These are phyloP conservation scores for Salix caprea DNA, from an alignment of 345 rosid genomes.

Conservation along the genomic window DNA sequence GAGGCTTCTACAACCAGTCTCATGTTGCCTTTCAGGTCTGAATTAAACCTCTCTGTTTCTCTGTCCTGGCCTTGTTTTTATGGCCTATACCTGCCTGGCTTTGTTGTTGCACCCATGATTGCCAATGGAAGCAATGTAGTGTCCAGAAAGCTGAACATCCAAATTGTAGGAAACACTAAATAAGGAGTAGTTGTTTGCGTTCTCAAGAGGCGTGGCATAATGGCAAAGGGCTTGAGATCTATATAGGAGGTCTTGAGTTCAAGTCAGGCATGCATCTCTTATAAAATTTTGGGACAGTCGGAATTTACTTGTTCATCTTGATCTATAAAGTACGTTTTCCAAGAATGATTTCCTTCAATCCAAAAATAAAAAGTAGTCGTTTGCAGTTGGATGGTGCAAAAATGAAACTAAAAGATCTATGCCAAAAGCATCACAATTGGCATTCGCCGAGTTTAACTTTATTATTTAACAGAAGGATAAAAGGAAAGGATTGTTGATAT, in stretches of 20 bases:
- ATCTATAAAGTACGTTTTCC: no score
- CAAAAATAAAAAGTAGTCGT: no score
- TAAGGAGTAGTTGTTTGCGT: neutral
- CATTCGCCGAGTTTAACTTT: neutral
- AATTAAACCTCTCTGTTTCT: neutral
- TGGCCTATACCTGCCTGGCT: neutral
- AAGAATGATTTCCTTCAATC: no score
- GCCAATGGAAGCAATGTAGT: no score
- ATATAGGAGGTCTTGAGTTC: no score
- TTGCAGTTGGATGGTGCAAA: neutral
- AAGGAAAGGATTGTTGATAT: no score
- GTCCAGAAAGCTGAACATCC: neutral
- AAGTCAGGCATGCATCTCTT: no score
- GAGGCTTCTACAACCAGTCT: slow-evolving; percentile 59
- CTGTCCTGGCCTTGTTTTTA: neutral
- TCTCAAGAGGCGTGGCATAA: no score
- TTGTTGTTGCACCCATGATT: no score
- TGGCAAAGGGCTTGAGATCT: no score
- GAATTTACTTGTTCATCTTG: no score
- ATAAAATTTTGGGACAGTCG: accelerated
- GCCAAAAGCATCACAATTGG: neutral
- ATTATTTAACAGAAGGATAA: no score
- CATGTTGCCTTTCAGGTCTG: slow-evolving; percentile 63
- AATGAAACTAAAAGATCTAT: neutral
- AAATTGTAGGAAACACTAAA: neutral